Base-by-base conservation (phyloP, 371 early-diverging fungal genomes). In the Mortierella sp. region DNA sequence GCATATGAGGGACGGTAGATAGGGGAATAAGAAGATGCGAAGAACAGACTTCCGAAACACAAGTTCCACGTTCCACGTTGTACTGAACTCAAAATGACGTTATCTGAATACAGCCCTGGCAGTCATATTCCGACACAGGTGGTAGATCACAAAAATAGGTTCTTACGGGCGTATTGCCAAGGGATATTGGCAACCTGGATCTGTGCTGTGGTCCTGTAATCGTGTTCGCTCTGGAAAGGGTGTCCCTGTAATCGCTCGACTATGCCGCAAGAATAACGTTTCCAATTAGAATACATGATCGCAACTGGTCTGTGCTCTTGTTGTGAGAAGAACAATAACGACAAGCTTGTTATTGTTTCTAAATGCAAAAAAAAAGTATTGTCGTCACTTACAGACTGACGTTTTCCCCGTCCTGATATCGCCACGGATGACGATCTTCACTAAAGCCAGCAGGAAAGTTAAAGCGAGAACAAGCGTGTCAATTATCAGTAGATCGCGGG, bases 111-210 rank as follows among this genome's bases (percentile, higher is more conserved):
- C 7, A 44, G 19, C 44, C 44, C 44, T 21, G 8, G 44, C 44
- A 15, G 39, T 4, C 4, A 17, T 17, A 14, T 39, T 4, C 39
- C 11, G 5, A 17, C n/a, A n/a, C n/a, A n/a, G n/a, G n/a, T n/a
- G n/a, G n/a, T n/a, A n/a, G n/a, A n/a, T 19, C 3, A 48, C 23
- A 24, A 31, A 32, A 34, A 7, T 37, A 15, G 41, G 9, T 4
- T 23, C 72, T 58, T 79, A 85, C 87, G 84, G 72, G 83, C 80
- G 56, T 90, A 87, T 39, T 84, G 84, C 90, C 90, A 90, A 27
- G 86, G 88, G 21, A 90, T 87, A 50, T 90, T 90, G 28, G 85
- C 84, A 1, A 90, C 90, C 65, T 90, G 84, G 52, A 90, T 90
- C 66, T 90, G 83, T 6, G 84, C 83, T 26, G 90, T 90, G 17